Evolutionary conservation across 1,284 basidiomycete genomes (phyloP).

Genomic region (Pseudozyma tsukubaensis): DNA sequence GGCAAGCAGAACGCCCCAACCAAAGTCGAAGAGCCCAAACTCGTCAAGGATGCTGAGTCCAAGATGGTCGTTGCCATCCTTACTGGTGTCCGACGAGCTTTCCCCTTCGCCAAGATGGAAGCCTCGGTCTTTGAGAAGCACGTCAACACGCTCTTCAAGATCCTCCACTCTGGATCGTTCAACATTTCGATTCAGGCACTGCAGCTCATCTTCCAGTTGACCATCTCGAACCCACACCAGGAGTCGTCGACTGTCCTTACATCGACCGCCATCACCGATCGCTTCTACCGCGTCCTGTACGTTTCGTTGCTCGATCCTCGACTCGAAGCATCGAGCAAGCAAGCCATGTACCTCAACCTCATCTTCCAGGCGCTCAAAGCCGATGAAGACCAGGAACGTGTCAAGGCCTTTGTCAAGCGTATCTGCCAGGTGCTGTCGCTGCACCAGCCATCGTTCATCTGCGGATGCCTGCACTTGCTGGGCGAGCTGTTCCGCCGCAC

Average conservation of each 20-base stretch:
- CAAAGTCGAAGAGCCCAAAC: slow-evolving; percentile 47
- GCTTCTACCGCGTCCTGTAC: slow-evolving; percentile 93
- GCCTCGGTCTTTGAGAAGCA: slow-evolving; percentile 81
- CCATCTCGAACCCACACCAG: slow-evolving; percentile 34
- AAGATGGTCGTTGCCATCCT: slow-evolving; percentile 90
- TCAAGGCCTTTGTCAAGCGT: slow-evolving; percentile 86
- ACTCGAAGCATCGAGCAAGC: slow-evolving; percentile 86
- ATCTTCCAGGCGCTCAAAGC: slow-evolving; percentile 91
- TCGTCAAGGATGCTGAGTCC: slow-evolving; percentile 75
- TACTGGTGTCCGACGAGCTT: slow-evolving; percentile 92
- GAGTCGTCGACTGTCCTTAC: slow-evolving; percentile 38
- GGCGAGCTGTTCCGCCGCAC: slow-evolving; percentile 78
- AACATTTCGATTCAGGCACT: slow-evolving; percentile 96
- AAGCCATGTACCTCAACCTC: slow-evolving; percentile 97
- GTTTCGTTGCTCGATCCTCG: slow-evolving; percentile 86
- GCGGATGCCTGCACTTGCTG: slow-evolving; percentile 80
- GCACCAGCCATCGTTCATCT: slow-evolving; percentile 87
- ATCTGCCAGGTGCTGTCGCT: slow-evolving; percentile 84
- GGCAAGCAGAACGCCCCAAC: slow-evolving; percentile 20
- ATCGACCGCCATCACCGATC: slow-evolving; percentile 69
- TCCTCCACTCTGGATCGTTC: slow-evolving; percentile 90
- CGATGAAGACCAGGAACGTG: slow-evolving; percentile 77
- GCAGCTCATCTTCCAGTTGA: slow-evolving; percentile 88
- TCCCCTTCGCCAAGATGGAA: slow-evolving; percentile 86
- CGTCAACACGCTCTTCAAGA: slow-evolving; percentile 92